phyloP scores from a whole-genome alignment of 176 grass and related monocot genomes.

The Oropetium thomaeum region DNA sequence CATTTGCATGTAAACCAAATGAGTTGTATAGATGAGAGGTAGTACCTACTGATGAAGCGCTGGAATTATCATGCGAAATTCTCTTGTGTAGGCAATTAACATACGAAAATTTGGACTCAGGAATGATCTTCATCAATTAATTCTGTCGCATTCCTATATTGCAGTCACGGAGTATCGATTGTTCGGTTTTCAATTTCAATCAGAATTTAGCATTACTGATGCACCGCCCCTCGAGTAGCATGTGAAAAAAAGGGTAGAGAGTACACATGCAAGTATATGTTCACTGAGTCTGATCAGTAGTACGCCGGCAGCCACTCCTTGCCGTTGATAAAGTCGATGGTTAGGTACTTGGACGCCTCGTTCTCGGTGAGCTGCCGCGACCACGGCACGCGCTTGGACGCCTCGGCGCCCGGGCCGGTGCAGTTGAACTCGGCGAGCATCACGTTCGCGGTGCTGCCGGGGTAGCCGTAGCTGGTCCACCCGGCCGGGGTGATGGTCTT shows the following conservation, averaged over 20 bases:
- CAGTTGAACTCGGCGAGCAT: conserved; percentile 66
- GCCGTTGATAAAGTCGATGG: conserved; percentile 76
- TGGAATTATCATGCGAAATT: not conserved
- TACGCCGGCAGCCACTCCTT: conserved; percentile 82
- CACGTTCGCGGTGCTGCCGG: conserved; percentile 49
- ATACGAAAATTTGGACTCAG: not conserved
- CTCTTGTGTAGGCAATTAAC: not conserved
- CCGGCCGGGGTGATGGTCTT: conserved; percentile 51
- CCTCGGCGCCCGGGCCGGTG: conserved; percentile 54
- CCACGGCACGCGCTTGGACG: conserved; percentile 38
- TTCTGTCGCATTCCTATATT: not conserved
- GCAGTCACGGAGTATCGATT: not conserved
- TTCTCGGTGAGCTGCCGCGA: conserved; percentile 33
- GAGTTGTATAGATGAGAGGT: no score
- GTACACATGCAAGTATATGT: not conserved
- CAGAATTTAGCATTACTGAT: conserved; percentile 3
- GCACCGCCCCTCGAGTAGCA: not conserved
- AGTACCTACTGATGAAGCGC: not conserved
- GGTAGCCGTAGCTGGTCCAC: conserved; percentile 59
- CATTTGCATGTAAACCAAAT: not conserved
- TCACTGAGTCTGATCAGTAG: conserved; percentile 21
- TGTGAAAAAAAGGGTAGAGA: not conserved
- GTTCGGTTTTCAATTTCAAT: not conserved
- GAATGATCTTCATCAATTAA: not conserved
- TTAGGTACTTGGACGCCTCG: conserved; percentile 57